Evolutionary conservation across 257 asterid genomes (phyloP).

Genomic region (Prunella vulgaris): DNA sequence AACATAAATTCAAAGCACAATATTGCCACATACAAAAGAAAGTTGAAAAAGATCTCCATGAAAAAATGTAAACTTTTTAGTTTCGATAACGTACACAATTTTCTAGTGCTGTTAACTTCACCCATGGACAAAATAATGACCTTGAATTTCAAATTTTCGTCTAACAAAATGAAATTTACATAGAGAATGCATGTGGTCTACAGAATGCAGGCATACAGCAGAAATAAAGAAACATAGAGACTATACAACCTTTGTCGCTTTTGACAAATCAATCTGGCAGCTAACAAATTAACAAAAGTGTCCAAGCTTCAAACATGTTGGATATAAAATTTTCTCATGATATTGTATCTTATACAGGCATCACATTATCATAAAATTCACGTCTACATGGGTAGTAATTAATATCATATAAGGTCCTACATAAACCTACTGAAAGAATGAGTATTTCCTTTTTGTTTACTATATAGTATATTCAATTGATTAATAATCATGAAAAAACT

Average conservation of each 20-base stretch:
- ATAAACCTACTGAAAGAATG: too few species aligned
- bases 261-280: too few species aligned
- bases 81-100: not conserved
- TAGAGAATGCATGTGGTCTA: not conserved
- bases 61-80: not conserved
- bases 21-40: not conserved
- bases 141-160: not conserved
- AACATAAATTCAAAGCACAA: constrained; percentile 18
- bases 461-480: not conserved
- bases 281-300: too few species aligned
- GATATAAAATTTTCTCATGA: too few species aligned
- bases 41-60: not conserved
- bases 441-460: not conserved
- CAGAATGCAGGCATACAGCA: not conserved
- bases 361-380: too few species aligned
- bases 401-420: too few species aligned
- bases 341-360: too few species aligned
- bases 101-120: not conserved
- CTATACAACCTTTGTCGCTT: too few species aligned
- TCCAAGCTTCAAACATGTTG: too few species aligned
- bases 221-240: too few species aligned
- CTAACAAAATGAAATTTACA: not conserved
- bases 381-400: too few species aligned
- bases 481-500: too few species aligned
- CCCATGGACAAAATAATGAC: not conserved